Base-by-base conservation (phyloP, 2,329 filamentous ascomycete genomes). In the Monosporascus sp. region DNA sequence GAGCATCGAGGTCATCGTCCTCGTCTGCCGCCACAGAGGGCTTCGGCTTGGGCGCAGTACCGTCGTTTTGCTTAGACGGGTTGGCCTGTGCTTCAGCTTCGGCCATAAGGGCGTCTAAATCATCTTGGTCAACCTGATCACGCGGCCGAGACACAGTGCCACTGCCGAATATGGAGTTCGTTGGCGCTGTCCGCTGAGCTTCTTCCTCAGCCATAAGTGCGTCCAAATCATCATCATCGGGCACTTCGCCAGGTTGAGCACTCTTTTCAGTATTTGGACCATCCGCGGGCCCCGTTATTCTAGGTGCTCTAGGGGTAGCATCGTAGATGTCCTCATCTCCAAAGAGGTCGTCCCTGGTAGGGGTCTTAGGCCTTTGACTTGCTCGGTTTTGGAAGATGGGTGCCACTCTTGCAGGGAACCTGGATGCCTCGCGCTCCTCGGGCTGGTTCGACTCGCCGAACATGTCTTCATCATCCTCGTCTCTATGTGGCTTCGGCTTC, bases 311-410 rank as follows among this genome's bases (percentile, higher is more conserved):
- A 0, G 81, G 81, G 2, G 81, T 84, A 3, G 78, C 78, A 52
- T 70, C 72, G 64, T 85, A 85, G 6, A 84, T 65, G 52, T 83
- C 79, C 2, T 78, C 73, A n/a, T 75, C 74, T 20, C 62, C 68
- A 3, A 69, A 67, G n/a, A 74, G 52, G 50, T 74, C 68, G 15
- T 70, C 67, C 20, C 54, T 56, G 6, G 62, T 58, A 2, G 75
- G 68, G 6, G 67, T 67, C 49, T 61, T 68, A 15, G 67, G 65
- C 25, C 62, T 63, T 9, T 63, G 54, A 15, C 55, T 64, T 25
- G 55, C 65, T 7, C 58, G 54, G 24, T 63, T 65, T 55, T 70
- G 65, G 55, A 74, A 73, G 48, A 74, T 70, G 3, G 72, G 68
- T 17, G 72, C 70, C 41, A 74, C 57, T 49, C 62, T 63, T 9